Conservation (phyloP, 208 protist genomes). For the Tritrichomonas foetus region DNA sequence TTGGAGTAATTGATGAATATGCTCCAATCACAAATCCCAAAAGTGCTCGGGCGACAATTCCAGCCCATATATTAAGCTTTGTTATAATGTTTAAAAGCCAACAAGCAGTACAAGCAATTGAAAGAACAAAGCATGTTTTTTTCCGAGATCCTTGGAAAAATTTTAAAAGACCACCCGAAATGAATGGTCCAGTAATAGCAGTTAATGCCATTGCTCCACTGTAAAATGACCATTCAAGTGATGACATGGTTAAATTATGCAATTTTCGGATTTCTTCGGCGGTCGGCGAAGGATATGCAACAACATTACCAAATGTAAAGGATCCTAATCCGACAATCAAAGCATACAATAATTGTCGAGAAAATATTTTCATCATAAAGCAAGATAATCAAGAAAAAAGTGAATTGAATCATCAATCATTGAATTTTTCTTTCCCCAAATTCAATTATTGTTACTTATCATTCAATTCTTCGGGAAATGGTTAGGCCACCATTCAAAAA, state of each 20-base stretch:
- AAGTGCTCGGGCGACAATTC: neutral
- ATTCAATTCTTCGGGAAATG: too few species aligned
- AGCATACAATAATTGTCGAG: conserved; percentile 13
- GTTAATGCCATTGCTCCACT: neutral
- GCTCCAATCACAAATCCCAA: neutral
- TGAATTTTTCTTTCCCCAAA: too few species aligned
- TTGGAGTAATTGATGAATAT: neutral
- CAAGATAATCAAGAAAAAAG: too few species aligned
- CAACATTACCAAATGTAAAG: neutral
- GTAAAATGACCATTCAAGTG: neutral
- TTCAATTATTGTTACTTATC: too few species aligned
- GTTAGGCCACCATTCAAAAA: too few species aligned
- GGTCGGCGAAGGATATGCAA: neutral
- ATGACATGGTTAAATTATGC: neutral
- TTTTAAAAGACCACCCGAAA: neutral
- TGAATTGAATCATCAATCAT: too few species aligned
- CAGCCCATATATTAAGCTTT: neutral
- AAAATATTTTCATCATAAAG: too few species aligned
- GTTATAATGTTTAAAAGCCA: neutral
- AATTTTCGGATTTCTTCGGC: neutral
- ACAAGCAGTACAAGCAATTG: neutral
- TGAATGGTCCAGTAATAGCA: neutral
- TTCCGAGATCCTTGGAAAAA: neutral
- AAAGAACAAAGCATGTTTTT: neutral
- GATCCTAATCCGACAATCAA: neutral